These are phyloP conservation scores for Pythium biforme DNA, from an alignment of 352 stramenopile species.

Conservation along the genomic window DNA sequence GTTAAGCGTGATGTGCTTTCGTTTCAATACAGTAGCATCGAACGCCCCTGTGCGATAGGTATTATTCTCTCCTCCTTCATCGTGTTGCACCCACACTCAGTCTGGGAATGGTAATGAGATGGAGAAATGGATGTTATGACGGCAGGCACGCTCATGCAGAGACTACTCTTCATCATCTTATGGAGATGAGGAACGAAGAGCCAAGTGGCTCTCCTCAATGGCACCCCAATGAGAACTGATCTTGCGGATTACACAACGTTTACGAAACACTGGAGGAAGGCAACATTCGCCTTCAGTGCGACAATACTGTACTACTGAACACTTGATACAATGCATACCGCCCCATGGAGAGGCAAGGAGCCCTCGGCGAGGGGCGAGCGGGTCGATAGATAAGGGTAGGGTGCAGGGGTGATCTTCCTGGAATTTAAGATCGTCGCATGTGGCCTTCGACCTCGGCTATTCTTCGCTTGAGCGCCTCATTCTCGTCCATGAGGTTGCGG, in stretches of 20 bases:
- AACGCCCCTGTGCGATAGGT: conserved; percentile 24
- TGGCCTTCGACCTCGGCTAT: conserved; percentile 55
- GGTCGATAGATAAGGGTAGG: conserved; percentile 18
- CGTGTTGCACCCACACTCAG: neutral
- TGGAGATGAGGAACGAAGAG: too few relatives aligned
- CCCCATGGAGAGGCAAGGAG: neutral
- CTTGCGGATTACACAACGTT: conserved; percentile 17
- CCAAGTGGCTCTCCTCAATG: too few relatives aligned
- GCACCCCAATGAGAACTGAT: too few relatives aligned
- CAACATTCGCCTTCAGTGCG: neutral
- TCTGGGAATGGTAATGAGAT: too few relatives aligned
- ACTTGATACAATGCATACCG: neutral
- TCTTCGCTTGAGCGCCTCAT: conserved; percentile 65
- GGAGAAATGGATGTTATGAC: too few relatives aligned
- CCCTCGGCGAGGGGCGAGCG: neutral
- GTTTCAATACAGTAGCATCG: conserved; percentile 19
- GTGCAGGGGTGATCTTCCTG: neutral
- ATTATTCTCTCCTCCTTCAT: conserved; percentile 10
- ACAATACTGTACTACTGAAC: neutral
- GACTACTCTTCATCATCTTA: neutral
- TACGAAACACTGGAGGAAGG: conserved; percentile 15
- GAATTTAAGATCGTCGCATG: conserved; percentile 18
- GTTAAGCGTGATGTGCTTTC: conserved; percentile 36
- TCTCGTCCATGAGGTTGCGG: conserved; percentile 77
- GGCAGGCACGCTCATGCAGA: too few relatives aligned